Conservation (phyloP, 768 basidiomycete genomes). For the Serendipita sp. region DNA sequence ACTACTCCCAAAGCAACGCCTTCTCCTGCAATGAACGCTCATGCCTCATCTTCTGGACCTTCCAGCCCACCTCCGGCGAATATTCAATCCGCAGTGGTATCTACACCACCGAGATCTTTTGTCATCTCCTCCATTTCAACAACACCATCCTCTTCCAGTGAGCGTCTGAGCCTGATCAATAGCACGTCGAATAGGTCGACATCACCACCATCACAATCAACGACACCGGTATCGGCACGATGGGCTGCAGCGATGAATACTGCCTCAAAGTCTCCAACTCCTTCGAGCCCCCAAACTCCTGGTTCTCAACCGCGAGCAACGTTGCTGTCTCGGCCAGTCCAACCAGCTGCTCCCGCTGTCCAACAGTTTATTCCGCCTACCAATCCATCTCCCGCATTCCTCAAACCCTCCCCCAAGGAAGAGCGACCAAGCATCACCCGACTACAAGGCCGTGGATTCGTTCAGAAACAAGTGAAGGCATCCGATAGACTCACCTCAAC, state of each 20-base stretch:
- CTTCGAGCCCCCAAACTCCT: conserved; percentile 13
- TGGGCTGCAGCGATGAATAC: conserved; percentile 12
- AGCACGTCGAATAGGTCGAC: neutral
- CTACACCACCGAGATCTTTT: conserved; percentile 15
- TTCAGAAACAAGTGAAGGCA: conserved; percentile 64
- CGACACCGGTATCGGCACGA: neutral
- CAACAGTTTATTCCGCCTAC: conserved; percentile 30
- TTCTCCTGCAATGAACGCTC: too few relatives aligned
- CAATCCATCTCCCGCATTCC: conserved; percentile 41
- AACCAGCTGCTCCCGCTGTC: conserved; percentile 26
- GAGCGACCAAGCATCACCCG: conserved; percentile 69
- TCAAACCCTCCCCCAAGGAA: conserved; percentile 47
- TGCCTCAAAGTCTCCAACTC: conserved; percentile 21
- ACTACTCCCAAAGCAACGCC: too few relatives aligned
- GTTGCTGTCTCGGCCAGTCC: neutral
- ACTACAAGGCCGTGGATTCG: conserved; percentile 72
- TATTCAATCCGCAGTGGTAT: conserved; percentile 17
- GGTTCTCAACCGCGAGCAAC: neutral
- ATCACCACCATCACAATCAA: neutral
- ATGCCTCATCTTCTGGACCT: neutral
- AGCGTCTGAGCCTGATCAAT: neutral
- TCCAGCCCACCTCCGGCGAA: conserved; percentile 17
- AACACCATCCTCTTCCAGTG: neutral
- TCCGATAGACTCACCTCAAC: conserved; percentile 29
- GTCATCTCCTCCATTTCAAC: neutral